Evolutionary conservation across 345 rosid genomes (phyloP).

Genomic region (Garcia nutans): DNA sequence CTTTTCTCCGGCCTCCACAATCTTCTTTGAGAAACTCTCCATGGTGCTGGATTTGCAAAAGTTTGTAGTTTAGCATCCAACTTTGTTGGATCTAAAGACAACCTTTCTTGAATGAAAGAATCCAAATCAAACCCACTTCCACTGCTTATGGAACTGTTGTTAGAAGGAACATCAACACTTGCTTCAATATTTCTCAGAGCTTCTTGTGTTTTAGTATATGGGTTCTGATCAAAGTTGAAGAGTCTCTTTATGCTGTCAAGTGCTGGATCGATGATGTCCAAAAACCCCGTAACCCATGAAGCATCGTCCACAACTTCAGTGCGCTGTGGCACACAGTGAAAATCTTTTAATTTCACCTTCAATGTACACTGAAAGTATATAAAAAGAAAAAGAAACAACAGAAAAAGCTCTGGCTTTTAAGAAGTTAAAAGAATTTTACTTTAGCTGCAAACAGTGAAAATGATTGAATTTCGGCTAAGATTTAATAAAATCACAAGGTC

Average conservation of each 20-base stretch:
- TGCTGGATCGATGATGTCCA: slow-evolving; percentile 86
- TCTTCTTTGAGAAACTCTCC: slow-evolving; percentile 40
- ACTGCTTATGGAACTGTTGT: slow-evolving; percentile 26
- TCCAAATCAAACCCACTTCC: slow-evolving; percentile 57
- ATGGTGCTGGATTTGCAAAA: slow-evolving; percentile 21
- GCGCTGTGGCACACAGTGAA: slow-evolving; percentile 43
- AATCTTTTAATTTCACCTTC: not conserved
- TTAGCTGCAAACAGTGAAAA: too few relatives aligned
- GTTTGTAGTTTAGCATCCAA: slow-evolving; percentile 49
- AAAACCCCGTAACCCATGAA: slow-evolving; percentile 83
- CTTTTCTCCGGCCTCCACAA: slow-evolving; percentile 37
- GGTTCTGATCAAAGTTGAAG: slow-evolving; percentile 63
- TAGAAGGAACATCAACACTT: slow-evolving; percentile 8
- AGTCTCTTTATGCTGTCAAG: slow-evolving; percentile 83
- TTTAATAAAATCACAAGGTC: not conserved
- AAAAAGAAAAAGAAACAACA: too few relatives aligned
- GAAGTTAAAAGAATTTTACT: too few relatives aligned
- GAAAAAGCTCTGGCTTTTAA: too few relatives aligned
- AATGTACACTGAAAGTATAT: too few relatives aligned
- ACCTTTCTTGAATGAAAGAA: slow-evolving; percentile 46
- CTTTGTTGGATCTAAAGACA: slow-evolving; percentile 59
- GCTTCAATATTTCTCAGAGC: slow-evolving; percentile 34
- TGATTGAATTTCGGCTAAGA: not conserved
- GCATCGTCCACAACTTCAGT: slow-evolving; percentile 93
- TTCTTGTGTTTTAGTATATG: slow-evolving; percentile 30